These are phyloP conservation scores for Mycena rosella DNA, from an alignment of 768 basidiomycete genomes.

Conservation along the genomic window DNA sequence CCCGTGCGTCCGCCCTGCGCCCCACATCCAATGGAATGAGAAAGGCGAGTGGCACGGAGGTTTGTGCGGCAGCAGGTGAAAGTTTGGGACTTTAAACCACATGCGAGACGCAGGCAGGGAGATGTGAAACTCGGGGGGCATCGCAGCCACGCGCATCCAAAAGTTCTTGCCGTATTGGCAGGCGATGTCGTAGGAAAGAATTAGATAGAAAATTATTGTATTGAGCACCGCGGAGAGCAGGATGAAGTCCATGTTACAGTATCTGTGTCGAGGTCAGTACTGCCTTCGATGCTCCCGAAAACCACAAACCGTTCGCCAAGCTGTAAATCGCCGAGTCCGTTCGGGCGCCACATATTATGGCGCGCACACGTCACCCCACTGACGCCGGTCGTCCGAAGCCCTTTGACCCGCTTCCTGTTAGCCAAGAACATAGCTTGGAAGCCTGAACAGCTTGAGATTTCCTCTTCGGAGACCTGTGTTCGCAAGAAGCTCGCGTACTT, in stretches of 20 bases:
- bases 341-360: background rate
- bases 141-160: background rate
- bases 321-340: constrained; percentile 37
- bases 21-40: background rate
- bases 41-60: constrained; percentile 28
- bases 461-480: background rate
- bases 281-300: background rate
- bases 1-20: background rate
- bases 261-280: background rate
- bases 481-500: background rate
- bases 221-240: background rate
- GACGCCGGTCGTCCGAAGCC: background rate
- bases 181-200: background rate
- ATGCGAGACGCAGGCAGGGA: background rate
- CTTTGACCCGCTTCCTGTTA: background rate
- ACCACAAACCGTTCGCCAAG: constrained; percentile 35
- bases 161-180: background rate
- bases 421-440: background rate
- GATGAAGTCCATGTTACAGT: background rate
- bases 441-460: background rate
- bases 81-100: constrained; percentile 37
- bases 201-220: background rate
- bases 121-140: background rate
- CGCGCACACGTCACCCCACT: background rate
- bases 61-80: constrained; percentile 36